Percentiles rank a stretch among this genome's conserved stretches.
phyloP scores from a whole-genome alignment of 805 yeast genomes.

The Nakazawaea ernobii region DNA sequence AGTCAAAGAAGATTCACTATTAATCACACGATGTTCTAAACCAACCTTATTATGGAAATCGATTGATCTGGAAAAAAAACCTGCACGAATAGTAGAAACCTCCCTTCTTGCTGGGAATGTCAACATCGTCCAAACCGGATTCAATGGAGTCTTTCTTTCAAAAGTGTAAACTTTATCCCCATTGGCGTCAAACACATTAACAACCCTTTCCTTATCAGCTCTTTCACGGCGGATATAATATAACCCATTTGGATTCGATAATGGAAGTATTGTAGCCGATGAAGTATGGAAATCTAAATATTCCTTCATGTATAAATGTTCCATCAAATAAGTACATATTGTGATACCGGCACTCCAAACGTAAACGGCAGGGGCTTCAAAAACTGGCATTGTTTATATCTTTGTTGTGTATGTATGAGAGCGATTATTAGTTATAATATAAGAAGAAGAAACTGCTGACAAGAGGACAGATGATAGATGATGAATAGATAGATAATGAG shows the following conservation, averaged over 20 bases:
- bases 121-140: conserved; percentile 49
- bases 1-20: conserved; percentile 27
- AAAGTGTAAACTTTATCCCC: conserved; percentile 42
- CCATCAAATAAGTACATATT: conserved; percentile 34
- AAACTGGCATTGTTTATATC: conserved; percentile 27
- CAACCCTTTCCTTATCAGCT: conserved; percentile 34
- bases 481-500: not conserved
- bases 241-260: conserved; percentile 32
- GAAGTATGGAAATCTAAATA: conserved; percentile 32
- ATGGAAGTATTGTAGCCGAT: conserved; percentile 35
- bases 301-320: conserved; percentile 33
- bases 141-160: conserved; percentile 41
- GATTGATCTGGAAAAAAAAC: conserved; percentile 37
- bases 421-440: not conserved
- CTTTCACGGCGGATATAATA: conserved; percentile 46
- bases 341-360: conserved; percentile 34
- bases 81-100: conserved; percentile 46
- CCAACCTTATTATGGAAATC: conserved; percentile 43
- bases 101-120: conserved; percentile 38
- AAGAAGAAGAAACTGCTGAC: conserved; percentile 9
- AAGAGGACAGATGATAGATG: not conserved
- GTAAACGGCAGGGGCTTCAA: conserved; percentile 44
- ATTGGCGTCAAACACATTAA: conserved; percentile 39
- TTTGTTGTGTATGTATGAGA: not conserved
- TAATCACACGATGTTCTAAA: conserved; percentile 38